A percentile compares a stretch with the other conserved stretches of the same genome.
Conservation (phyloP, 345 rosid species). For the Populus pruinosa region DNA sequence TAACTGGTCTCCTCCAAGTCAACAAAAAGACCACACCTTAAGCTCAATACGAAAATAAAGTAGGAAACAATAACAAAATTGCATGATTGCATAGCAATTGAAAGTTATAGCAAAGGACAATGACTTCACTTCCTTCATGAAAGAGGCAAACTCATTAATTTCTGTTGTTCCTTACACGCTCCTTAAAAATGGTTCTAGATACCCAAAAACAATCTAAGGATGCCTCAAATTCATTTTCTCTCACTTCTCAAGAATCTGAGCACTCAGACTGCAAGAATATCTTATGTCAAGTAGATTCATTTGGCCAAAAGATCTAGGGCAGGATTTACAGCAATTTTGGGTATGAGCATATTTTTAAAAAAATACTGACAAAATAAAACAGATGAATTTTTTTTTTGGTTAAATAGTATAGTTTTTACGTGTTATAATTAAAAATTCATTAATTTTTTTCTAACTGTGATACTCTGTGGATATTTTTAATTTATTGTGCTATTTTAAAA, state of each 20-base stretch:
- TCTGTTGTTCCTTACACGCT: neutral
- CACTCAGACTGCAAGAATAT: conserved; percentile 2
- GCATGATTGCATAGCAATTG: conserved; percentile 5
- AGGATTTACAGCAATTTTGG: neutral
- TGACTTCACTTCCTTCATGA: conserved; percentile 8
- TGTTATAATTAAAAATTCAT: too few relatives aligned
- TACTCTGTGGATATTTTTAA: too few relatives aligned
- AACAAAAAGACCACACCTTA: neutral
- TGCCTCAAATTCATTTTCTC: neutral
- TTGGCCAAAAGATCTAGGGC: neutral
- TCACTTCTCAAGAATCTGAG: neutral
- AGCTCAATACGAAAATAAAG: neutral
- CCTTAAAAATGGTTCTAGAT: neutral
- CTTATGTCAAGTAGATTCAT: neutral
- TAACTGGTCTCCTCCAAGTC: neutral
- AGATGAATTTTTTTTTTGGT: too few relatives aligned
- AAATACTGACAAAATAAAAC: too few relatives aligned
- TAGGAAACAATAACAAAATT: neutral
- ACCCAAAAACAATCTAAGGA: neutral
- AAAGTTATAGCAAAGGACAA: conserved; percentile 8
- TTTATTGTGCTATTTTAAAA: too few relatives aligned
- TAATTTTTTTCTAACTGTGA: too few relatives aligned
- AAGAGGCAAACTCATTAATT: conserved; percentile 10
- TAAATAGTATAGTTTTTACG: too few relatives aligned
- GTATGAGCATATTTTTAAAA: too few relatives aligned